Evolutionary conservation across 441 rosid genomes (phyloP).

Genomic region (Gossypium trilobum): DNA sequence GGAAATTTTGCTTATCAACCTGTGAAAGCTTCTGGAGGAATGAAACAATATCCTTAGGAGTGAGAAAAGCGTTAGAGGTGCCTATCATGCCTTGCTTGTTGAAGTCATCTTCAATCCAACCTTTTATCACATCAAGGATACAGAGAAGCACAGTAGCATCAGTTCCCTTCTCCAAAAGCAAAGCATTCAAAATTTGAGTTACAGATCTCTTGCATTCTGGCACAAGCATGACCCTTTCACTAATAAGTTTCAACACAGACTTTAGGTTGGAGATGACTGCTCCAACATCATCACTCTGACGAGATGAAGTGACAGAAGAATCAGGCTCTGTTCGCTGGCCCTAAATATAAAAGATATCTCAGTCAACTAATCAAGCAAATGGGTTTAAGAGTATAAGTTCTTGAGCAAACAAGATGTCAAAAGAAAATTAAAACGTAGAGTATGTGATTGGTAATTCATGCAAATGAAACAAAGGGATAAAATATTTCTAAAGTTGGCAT

Average conservation of each 20-base stretch:
- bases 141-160: conserved; percentile 86
- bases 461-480: not conserved
- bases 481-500: not conserved
- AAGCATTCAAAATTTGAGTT: conserved; percentile 61
- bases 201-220: conserved; percentile 75
- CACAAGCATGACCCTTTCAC: conserved; percentile 77
- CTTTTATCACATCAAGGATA: conserved; percentile 68
- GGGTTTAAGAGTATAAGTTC: not conserved
- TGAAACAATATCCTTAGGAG: conserved; percentile 72
- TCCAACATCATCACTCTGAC: conserved; percentile 81
- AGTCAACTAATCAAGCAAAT: not conserved
- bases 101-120: conserved; percentile 81
- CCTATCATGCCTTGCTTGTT: conserved; percentile 46
- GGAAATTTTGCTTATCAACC: conserved; percentile 78
- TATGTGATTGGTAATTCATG: not conserved
- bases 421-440: not conserved
- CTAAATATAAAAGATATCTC: conserved; percentile 26
- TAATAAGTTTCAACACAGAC: conserved; percentile 71
- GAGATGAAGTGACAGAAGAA: conserved; percentile 80
- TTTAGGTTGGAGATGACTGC: conserved; percentile 69
- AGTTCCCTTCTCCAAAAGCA: conserved; percentile 84
- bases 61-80: conserved; percentile 45
- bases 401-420: not conserved
- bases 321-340: conserved; percentile 77
- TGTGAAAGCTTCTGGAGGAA: conserved; percentile 88